These are phyloP conservation scores for Trifolium subterraneum DNA, from an alignment of 306 rosid genomes.

Conservation along the genomic window DNA sequence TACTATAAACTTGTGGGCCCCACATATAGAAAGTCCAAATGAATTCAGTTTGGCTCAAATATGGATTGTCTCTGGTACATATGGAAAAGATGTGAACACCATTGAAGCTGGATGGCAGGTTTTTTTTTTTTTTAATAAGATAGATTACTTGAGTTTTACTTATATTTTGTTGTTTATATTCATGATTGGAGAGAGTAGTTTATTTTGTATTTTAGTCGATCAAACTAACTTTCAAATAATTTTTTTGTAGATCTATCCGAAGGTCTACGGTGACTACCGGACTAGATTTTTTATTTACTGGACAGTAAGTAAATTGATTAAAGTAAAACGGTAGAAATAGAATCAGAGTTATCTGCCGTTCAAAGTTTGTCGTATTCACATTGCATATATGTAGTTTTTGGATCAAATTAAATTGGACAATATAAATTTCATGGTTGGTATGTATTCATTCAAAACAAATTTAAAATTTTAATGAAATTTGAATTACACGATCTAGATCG, in stretches of 20 bases:
- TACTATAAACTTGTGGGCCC: constrained; percentile 92
- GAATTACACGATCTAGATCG: too few species aligned
- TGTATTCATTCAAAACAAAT: too few species aligned
- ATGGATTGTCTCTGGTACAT: constrained; percentile 93
- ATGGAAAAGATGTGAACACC: constrained; percentile 84
- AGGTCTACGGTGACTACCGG: constrained; percentile 82
- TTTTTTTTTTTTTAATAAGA: too few species aligned
- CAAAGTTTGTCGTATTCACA: too few species aligned
- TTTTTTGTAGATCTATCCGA: constrained; percentile 81
- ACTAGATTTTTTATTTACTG: constrained; percentile 93
- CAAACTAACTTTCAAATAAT: constrained; percentile 49
- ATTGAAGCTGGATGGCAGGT: constrained; percentile 99
- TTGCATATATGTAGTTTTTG: too few species aligned
- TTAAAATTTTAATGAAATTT: too few species aligned
- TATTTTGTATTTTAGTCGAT: constrained; percentile 16
- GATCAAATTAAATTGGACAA: too few species aligned
- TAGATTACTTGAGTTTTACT: too few species aligned
- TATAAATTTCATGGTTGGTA: too few species aligned
- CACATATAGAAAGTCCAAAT: constrained; percentile 64
- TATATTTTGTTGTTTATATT: too few species aligned
- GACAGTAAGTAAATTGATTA: constrained; percentile 69
- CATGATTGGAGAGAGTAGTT: too few species aligned
- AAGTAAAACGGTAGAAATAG: not conserved
- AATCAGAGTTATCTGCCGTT: too few species aligned
- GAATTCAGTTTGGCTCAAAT: constrained; percentile 95